Conservation (phyloP, 345 rosid species). For the Murraya paniculata region DNA sequence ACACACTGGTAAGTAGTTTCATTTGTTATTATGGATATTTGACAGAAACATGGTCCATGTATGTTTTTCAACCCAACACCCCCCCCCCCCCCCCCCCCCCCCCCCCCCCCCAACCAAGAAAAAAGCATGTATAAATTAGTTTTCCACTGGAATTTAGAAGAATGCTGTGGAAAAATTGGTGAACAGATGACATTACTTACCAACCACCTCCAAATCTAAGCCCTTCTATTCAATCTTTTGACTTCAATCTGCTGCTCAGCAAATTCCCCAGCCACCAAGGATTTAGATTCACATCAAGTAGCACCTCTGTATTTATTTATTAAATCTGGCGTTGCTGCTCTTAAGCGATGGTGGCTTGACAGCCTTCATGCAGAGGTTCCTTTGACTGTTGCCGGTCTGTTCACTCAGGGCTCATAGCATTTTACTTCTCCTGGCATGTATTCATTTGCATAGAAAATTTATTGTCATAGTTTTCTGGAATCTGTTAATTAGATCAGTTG, state of each 20-base stretch:
- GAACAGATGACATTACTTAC: background rate
- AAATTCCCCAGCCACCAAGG: background rate
- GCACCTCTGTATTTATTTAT: background rate
- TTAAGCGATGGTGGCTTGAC: too few species aligned
- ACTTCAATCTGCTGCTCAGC: background rate
- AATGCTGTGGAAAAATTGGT: background rate
- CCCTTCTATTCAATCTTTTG: background rate
- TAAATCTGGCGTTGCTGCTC: background rate
- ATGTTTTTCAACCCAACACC: too few species aligned
- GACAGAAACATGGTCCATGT: background rate
- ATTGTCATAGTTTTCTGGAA: background rate
- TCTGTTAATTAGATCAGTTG: constrained; percentile 4
- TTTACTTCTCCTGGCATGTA: background rate
- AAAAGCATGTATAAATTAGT: background rate
- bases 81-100: too few species aligned
- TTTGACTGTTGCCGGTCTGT: background rate
- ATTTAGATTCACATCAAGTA: background rate
- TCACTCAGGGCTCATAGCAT: background rate
- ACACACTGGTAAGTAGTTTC: constrained; percentile 49
- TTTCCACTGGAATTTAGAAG: background rate
- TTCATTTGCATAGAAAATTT: background rate
- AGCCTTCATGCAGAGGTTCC: constrained; percentile 12
- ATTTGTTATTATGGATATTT: background rate
- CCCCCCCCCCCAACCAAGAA: too few species aligned
- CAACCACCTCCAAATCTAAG: background rate